Evolutionary conservation across 768 basidiomycete genomes (phyloP).

Genomic region (Amanita phalloides): DNA sequence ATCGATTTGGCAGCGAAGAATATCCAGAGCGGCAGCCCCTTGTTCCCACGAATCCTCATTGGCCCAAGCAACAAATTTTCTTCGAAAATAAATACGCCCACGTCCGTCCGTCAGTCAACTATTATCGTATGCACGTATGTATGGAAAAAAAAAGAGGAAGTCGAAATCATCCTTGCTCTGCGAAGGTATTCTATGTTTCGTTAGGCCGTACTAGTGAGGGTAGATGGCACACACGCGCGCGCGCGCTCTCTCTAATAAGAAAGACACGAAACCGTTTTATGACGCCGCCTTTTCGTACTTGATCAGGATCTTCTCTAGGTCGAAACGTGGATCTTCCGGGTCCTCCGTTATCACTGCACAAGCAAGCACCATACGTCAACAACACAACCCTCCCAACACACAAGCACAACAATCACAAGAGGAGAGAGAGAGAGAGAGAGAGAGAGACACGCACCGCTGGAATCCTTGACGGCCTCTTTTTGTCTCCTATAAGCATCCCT

Average conservation of each 20-base stretch:
- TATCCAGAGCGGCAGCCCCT: no score
- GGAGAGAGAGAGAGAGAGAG: neutral
- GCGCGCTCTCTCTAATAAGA: no score
- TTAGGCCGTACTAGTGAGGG: no score
- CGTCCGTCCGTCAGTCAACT: neutral
- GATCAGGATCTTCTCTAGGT: conserved; percentile 82
- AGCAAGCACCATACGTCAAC: neutral
- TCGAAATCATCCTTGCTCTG: no score
- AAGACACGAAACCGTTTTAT: conserved; percentile 7
- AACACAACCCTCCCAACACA: neutral
- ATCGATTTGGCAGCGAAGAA: no score
- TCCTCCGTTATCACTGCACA: conserved; percentile 78
- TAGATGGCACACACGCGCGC: no score
- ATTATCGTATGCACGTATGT: neutral
- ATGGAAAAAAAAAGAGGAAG: no score
- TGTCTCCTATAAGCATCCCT: conserved; percentile 87
- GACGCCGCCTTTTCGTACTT: conserved; percentile 67
- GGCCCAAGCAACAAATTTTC: no score
- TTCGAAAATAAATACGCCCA: no score
- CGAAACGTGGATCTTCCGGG: conserved; percentile 92
- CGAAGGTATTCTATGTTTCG: no score
- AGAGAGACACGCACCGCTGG: conserved; percentile 37
- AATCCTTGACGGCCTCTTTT: conserved; percentile 40
- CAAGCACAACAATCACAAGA: neutral
- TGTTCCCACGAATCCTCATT: no score